phyloP scores from a whole-genome alignment of 2,329 filamentous ascomycete species.

The Parascedosporium putredinis region DNA sequence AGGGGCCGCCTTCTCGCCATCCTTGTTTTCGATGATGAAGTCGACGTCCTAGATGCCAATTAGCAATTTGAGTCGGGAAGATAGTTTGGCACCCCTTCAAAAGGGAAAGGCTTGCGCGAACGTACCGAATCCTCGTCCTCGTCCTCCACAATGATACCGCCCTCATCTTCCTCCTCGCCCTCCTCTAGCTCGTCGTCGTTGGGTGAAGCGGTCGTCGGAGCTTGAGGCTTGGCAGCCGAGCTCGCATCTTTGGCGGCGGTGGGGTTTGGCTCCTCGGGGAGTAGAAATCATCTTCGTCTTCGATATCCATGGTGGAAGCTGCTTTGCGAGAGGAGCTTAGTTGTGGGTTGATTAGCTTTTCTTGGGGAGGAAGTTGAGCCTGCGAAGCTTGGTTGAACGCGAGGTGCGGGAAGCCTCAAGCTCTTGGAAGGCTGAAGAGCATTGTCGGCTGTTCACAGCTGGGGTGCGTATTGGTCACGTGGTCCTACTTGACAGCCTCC shows the following conservation, averaged over 20 bases:
- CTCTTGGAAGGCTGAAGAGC: too few species aligned
- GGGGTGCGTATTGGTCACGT: too few species aligned
- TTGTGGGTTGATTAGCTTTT: slow-evolving; percentile 6
- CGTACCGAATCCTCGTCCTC: slow-evolving; percentile 43
- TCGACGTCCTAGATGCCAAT: slow-evolving; percentile 45
- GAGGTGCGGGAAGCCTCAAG: background rate
- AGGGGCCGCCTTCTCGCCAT: slow-evolving; percentile 49
- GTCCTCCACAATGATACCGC: slow-evolving; percentile 50
- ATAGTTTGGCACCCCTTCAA: too few species aligned
- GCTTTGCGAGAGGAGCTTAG: too few species aligned
- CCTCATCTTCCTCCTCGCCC: slow-evolving; percentile 54
- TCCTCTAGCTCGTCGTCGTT: slow-evolving; percentile 49
- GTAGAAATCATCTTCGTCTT: slow-evolving; percentile 60
- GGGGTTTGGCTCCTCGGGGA: slow-evolving; percentile 42
- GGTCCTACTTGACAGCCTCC: too few species aligned
- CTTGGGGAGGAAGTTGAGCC: background rate
- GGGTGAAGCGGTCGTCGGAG: slow-evolving; percentile 14
- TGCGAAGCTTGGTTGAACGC: background rate
- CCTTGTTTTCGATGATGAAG: slow-evolving; percentile 58
- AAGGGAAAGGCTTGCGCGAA: background rate
- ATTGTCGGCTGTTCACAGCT: too few species aligned
- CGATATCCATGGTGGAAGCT: slow-evolving; percentile 55
- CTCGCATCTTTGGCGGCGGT: slow-evolving; percentile 21
- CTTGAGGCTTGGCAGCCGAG: slow-evolving; percentile 15
- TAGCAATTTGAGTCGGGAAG: too few species aligned